A percentile compares a stretch with the other conserved stretches of the same genome.
These are phyloP conservation scores for Hylodesmum podocarpum DNA, from an alignment of 306 rosid genomes.

Conservation along the genomic window DNA sequence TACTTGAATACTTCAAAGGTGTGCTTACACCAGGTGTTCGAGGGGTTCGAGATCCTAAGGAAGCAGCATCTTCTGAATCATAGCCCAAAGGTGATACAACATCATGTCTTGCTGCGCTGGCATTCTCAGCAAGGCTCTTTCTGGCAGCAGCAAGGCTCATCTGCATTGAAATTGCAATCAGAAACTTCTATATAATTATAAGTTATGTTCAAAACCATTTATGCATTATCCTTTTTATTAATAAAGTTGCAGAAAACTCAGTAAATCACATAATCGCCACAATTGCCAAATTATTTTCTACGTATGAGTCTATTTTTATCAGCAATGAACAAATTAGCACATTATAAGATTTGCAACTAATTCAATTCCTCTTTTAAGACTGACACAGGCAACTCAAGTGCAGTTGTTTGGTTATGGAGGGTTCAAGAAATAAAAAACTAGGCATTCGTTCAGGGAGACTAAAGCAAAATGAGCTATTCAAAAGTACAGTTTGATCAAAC, in stretches of 20 bases:
- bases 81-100: conserved; percentile 42
- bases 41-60: conserved; percentile 60
- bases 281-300: not conserved
- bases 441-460: not conserved
- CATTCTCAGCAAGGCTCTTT: conserved; percentile 68
- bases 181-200: conserved; percentile 1
- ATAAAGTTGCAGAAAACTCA: not conserved
- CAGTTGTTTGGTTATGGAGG: not conserved
- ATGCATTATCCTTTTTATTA: not conserved
- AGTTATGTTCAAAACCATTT: conserved; percentile 1
- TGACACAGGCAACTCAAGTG: not conserved
- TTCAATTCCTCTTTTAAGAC: not conserved
- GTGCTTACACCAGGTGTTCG: conserved; percentile 72
- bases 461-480: not conserved
- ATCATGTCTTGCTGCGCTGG: conserved; percentile 49
- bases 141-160: conserved; percentile 84
- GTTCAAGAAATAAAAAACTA: not conserved
- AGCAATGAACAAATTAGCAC: not conserved
- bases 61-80: conserved; percentile 71
- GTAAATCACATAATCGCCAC: not conserved
- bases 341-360: not conserved
- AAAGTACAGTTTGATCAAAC: conserved; percentile 22
- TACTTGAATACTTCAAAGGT: conserved; percentile 55
- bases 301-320: not conserved
- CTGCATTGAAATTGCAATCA: conserved; percentile 56